phyloP scores from a whole-genome alignment of 2,329 filamentous ascomycete genomes.

The Onygenales sp. region DNA sequence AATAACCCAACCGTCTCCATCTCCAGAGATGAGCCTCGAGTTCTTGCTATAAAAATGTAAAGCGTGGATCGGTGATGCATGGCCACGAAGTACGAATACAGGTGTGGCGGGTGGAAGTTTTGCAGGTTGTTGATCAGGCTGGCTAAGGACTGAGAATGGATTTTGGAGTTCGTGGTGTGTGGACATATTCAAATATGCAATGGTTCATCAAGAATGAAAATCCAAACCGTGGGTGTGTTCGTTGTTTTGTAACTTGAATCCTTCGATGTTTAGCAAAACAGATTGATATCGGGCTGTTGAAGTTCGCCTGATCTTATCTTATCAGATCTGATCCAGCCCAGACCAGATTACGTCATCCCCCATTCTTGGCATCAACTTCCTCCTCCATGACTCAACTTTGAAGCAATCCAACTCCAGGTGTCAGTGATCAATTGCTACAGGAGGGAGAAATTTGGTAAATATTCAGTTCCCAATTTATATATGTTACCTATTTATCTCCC shows the following conservation, averaged over 20 bases:
- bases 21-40: constrained; percentile 69
- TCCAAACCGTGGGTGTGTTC: neutral
- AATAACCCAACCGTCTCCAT: constrained; percentile 82
- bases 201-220: neutral
- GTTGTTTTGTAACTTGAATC: neutral
- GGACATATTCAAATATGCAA: neutral
- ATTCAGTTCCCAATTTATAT: too few species aligned
- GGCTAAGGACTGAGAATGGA: neutral
- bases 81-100: constrained; percentile 71
- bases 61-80: constrained; percentile 69
- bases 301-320: neutral
- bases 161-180: neutral
- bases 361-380: too few species aligned
- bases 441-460: too few species aligned
- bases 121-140: neutral
- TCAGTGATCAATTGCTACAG: too few species aligned
- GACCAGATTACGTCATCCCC: too few species aligned
- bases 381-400: too few species aligned
- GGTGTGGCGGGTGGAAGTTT: constrained; percentile 44
- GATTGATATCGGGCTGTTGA: neutral
- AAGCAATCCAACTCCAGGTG: too few species aligned
- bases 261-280: neutral
- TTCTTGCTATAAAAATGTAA: constrained; percentile 65
- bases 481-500: too few species aligned
- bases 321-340: neutral